Percentiles rank a stretch among this genome's conserved stretches.
Conservation (phyloP, 2,329 filamentous ascomycete genomes). For the Fusarium stilboides region DNA sequence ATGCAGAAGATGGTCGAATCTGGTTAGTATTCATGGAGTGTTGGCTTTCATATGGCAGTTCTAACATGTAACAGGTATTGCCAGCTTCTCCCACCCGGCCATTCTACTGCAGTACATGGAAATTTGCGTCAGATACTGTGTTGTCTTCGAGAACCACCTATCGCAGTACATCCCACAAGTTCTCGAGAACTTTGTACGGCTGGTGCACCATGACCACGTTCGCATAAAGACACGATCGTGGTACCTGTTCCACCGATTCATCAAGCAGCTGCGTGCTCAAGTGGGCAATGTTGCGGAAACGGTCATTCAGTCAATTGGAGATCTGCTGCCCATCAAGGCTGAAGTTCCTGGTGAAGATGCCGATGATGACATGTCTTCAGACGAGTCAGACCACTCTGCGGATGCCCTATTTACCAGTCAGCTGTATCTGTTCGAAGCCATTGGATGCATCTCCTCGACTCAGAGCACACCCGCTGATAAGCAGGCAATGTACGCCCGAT, state of each 20-base stretch:
- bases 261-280: slow-evolving; percentile 87
- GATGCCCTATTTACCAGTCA: slow-evolving; percentile 93
- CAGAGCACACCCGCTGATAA: slow-evolving; percentile 83
- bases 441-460: slow-evolving; percentile 92
- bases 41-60: background rate
- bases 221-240: slow-evolving; percentile 92
- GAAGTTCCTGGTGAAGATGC: slow-evolving; percentile 83
- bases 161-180: slow-evolving; percentile 83
- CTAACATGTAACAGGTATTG: slow-evolving; percentile 73
- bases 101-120: slow-evolving; percentile 98
- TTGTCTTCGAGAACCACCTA: slow-evolving; percentile 90
- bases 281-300: slow-evolving; percentile 92
- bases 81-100: slow-evolving; percentile 88
- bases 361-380: slow-evolving; percentile 95
- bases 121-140: slow-evolving; percentile 93
- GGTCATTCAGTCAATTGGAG: slow-evolving; percentile 89
- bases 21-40: slow-evolving; percentile 68
- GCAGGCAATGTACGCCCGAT: slow-evolving; percentile 88
- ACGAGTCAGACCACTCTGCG: slow-evolving; percentile 90
- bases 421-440: slow-evolving; percentile 93
- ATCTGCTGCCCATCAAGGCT: slow-evolving; percentile 91
- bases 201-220: slow-evolving; percentile 89
- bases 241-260: slow-evolving; percentile 95
- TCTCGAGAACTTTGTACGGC: slow-evolving; percentile 89
- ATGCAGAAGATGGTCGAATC: slow-evolving; percentile 97